phyloP scores from a whole-genome alignment of 441 rosid species.

The Sinapis alba region DNA sequence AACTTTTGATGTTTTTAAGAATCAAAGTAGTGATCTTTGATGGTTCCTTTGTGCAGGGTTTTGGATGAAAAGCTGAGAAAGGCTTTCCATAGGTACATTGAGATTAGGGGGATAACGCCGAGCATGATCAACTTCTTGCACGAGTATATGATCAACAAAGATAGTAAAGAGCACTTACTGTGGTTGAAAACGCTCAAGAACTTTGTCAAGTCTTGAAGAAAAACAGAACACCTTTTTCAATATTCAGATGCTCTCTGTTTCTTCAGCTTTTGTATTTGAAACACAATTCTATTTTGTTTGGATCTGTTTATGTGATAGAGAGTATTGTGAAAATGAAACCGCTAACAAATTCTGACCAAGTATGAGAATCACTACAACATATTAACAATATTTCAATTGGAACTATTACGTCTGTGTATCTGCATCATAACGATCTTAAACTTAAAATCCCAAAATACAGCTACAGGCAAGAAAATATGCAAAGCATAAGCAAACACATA shows the following conservation, averaged over 20 bases:
- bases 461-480: no score
- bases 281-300: constrained; percentile 3
- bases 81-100: constrained; percentile 71
- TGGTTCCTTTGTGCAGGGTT: constrained; percentile 47
- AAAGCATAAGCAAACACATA: no score
- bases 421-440: background rate
- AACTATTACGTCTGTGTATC: constrained; percentile 13
- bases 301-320: constrained; percentile 11
- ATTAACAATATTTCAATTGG: constrained; percentile 12
- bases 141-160: constrained; percentile 88
- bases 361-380: constrained; percentile 27
- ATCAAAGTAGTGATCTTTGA: constrained; percentile 10
- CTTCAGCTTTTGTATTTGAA: background rate
- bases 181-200: constrained; percentile 77
- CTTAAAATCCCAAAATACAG: no score
- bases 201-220: constrained; percentile 51
- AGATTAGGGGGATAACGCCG: constrained; percentile 78
- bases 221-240: background rate
- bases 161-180: constrained; percentile 59
- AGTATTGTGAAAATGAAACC: background rate
- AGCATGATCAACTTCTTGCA: constrained; percentile 78
- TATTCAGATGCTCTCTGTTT: background rate
- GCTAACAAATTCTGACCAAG: background rate
- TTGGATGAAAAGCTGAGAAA: constrained; percentile 82
- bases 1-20: background rate